These are phyloP conservation scores for Leccinum boreale DNA, from an alignment of 768 basidiomycete species.

Conservation along the genomic window DNA sequence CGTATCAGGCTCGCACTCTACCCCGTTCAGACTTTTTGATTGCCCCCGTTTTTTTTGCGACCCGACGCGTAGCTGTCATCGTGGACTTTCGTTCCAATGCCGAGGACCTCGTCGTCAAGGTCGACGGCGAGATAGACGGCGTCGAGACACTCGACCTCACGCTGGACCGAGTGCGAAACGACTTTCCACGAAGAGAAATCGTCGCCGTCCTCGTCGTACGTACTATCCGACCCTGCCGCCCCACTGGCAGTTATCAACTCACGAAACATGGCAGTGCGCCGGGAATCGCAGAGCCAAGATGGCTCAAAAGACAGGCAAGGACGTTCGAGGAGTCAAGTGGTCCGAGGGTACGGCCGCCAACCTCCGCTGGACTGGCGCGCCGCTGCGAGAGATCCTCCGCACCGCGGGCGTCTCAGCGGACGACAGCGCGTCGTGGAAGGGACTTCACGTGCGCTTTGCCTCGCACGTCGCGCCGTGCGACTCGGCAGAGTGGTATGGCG, in stretches of 20 bases:
- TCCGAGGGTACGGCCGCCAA: constrained; percentile 69
- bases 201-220: constrained; percentile 57
- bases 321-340: constrained; percentile 61
- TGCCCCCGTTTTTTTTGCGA: not conserved
- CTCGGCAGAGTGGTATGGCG: constrained; percentile 61
- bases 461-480: constrained; percentile 60
- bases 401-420: constrained; percentile 36
- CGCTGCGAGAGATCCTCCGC: constrained; percentile 54
- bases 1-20: constrained; percentile 29
- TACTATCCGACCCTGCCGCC: not conserved
- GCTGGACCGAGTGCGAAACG: constrained; percentile 12
- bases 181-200: constrained; percentile 29
- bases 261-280: constrained; percentile 43
- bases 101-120: constrained; percentile 23
- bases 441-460: constrained; percentile 56
- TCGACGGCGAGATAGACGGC: constrained; percentile 26
- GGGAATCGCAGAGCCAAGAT: constrained; percentile 68
- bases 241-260: not conserved
- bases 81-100: constrained; percentile 16
- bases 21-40: constrained; percentile 1
- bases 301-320: constrained; percentile 45
- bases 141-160: constrained; percentile 18
- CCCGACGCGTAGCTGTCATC: constrained; percentile 24
- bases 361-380: constrained; percentile 61
- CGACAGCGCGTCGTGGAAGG: constrained; percentile 15